A percentile compares a stretch with the other conserved stretches of the same genome.
Conservation (phyloP, 2,329 filamentous ascomycete species). For the Xylaria polymorpha region DNA sequence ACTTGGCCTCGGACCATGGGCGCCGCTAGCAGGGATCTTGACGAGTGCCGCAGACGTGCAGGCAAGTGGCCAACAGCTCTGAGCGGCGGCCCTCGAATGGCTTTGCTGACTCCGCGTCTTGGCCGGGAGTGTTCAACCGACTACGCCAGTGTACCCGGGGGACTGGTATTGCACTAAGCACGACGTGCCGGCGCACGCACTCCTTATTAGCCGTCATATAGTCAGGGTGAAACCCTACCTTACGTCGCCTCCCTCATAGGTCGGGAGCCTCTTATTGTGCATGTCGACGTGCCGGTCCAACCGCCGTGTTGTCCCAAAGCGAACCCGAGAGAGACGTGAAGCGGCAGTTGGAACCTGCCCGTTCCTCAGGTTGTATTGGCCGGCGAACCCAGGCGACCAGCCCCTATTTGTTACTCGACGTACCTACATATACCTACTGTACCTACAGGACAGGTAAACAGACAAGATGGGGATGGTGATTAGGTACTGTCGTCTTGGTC, state of each 20-base stretch:
- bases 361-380: conserved; percentile 32
- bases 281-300: conserved; percentile 34
- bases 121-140: conserved; percentile 36
- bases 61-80: conserved; percentile 31
- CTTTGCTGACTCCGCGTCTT: conserved; percentile 40
- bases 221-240: conserved; percentile 41
- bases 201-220: conserved; percentile 48
- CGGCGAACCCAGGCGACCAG: conserved; percentile 25
- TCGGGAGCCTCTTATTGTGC: conserved; percentile 32
- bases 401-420: conserved; percentile 8
- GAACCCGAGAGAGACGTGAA: conserved; percentile 35
- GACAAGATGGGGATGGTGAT: too few relatives aligned
- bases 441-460: too few relatives aligned
- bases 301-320: conserved; percentile 33
- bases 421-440: too few relatives aligned
- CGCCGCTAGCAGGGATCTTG: conserved; percentile 38
- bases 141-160: conserved; percentile 46
- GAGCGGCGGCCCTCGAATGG: conserved; percentile 20
- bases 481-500: not conserved
- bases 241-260: conserved; percentile 37
- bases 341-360: conserved; percentile 38
- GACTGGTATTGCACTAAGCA: conserved; percentile 47
- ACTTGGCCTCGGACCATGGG: conserved; percentile 34
- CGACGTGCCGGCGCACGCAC: conserved; percentile 48
- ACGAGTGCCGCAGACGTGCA: conserved; percentile 38